Conservation (phyloP, 208 protist genomes). For the Leishmania mexicana region DNA sequence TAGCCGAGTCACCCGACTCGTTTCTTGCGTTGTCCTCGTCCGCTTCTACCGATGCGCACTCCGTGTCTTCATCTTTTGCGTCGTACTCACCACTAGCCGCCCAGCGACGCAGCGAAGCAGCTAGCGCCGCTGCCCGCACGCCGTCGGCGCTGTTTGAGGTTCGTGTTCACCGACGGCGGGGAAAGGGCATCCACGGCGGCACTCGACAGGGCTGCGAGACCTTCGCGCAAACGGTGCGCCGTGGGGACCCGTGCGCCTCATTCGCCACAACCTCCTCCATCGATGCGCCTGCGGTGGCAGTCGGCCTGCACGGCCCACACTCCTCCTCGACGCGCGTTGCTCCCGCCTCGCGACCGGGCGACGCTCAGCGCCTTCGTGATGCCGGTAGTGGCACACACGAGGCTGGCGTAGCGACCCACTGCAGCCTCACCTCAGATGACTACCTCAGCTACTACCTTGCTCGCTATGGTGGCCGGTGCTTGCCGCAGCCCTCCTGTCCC, state of each 20-base stretch:
- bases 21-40: constrained; percentile 6
- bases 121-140: not conserved
- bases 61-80: constrained; percentile 9
- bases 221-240: not conserved
- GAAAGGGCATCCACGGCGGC: not conserved
- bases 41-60: not conserved
- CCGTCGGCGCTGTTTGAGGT: constrained; percentile 11
- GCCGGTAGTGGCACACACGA: not conserved
- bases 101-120: not conserved
- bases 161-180: constrained; percentile 4
- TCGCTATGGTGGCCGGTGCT: constrained; percentile 7
- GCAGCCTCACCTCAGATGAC: constrained; percentile 4
- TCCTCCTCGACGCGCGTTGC: not conserved
- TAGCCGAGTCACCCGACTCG: not conserved
- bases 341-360: not conserved
- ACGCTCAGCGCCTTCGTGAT: not conserved
- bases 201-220: not conserved
- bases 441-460: constrained; percentile 28
- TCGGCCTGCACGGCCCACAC: not conserved
- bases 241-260: not conserved
- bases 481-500: not conserved
- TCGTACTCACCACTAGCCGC: constrained; percentile 9
- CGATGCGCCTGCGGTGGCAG: not conserved
- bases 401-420: not conserved
- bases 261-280: not conserved